Evolutionary conservation across 345 rosid species (phyloP), one percentile per base, ranked within the genome.

Genomic region (Adansonia digitata): DNA sequence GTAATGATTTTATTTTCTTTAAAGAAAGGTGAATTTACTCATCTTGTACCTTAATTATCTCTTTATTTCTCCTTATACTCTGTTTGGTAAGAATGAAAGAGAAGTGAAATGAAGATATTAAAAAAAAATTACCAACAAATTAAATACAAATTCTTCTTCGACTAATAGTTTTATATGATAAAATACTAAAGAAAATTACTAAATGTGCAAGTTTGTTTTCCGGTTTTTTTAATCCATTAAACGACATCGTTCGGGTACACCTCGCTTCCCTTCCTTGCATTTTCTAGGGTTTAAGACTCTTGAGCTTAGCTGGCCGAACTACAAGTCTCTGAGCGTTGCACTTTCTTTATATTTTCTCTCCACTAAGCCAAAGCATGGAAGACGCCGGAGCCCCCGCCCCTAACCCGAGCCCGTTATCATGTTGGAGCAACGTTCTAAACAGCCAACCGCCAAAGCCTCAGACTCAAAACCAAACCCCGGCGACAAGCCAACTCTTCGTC

Each of bases 351-450:
- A 64, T 39, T 42, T n/a, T 17, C 18, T 52, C 69, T 72, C n/a
- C n/a, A n/a, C 37, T 68, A 17, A 64, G 39, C 7, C 60, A 26
- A 62, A 65, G 71, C 49, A 74, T 80, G 80, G 86, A 67, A 56
- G 85, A 73, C 0, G 27, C 40, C 2, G 78, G 42, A 45, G 68
- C 31, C 5, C 39, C 82, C 18, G 53, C 76, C 11, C 75, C 57
- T 35, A 10, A 62, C 14, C 40, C 79, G n/a, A 77, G 73, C 2
- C 51, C 84, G 43, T 40, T 77, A 11, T 17, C 93, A 59, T 85
- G 91, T 81, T 94, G 98, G 99, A 95, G 97, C 78, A 85, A 73
- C 77, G 57, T 93, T 52, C 85, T 91, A 55, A 93, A 90, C 83
- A 78, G 75, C 42, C 84, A 83, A 61, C 80, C 82, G 20, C 65